These are phyloP conservation scores for Atalantia buxifolia DNA, from an alignment of 345 rosid species.

Conservation along the genomic window DNA sequence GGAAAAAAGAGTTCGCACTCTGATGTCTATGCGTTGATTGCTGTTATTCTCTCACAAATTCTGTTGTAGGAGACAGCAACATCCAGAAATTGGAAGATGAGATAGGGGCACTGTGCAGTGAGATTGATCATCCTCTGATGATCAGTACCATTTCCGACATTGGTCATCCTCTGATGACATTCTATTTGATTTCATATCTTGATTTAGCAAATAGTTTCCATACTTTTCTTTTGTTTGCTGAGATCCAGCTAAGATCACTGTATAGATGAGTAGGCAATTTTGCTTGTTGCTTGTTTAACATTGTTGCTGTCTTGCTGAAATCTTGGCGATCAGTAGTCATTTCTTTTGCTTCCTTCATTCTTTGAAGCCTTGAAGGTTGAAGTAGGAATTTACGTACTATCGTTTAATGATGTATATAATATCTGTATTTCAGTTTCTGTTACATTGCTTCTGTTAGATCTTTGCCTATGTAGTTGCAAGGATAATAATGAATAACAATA, in stretches of 20 bases:
- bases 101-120: slow-evolving; percentile 4
- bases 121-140: slow-evolving; percentile 31
- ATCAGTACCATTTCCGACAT: slow-evolving; percentile 2
- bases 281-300: slow-evolving; percentile 9
- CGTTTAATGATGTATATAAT: neutral
- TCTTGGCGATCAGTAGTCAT: slow-evolving; percentile 13
- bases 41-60: neutral
- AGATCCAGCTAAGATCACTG: neutral
- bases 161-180: slow-evolving; percentile 25
- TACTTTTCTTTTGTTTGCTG: neutral
- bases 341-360: slow-evolving; percentile 19
- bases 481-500: neutral
- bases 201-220: neutral
- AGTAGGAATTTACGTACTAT: neutral
- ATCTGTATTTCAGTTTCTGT: neutral
- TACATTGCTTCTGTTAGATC: neutral
- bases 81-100: neutral
- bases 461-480: neutral
- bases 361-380: slow-evolving; percentile 27
- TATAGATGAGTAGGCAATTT: slow-evolving; percentile 13
- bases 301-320: slow-evolving; percentile 30
- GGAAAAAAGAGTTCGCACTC: slow-evolving; percentile 56
- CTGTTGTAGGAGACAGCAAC: neutral
- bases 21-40: slow-evolving; percentile 73
- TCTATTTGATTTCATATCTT: neutral